phyloP scores from a whole-genome alignment of 192 early-diverging fungal species.

The Coemansia sp. region DNA sequence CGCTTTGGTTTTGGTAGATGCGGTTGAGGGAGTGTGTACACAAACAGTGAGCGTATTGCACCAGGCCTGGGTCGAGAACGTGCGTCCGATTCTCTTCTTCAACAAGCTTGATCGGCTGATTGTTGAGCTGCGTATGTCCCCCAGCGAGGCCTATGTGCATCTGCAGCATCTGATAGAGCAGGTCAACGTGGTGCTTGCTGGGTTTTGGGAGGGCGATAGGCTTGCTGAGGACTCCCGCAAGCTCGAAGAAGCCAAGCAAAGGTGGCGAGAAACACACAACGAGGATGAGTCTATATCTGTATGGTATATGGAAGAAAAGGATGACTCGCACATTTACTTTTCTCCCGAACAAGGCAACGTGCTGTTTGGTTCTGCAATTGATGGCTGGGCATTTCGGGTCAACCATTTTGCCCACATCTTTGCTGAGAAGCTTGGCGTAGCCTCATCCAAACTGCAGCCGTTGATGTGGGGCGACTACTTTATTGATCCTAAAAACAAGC shows the following conservation, averaged over 20 bases:
- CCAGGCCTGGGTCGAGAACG: slow-evolving; percentile 91
- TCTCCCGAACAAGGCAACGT: slow-evolving; percentile 95
- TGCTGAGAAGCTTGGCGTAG: slow-evolving; percentile 71
- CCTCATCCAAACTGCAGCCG: slow-evolving; percentile 61
- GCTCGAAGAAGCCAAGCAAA: slow-evolving; percentile 65
- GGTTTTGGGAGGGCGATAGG: slow-evolving; percentile 86
- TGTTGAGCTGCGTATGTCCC: slow-evolving; percentile 88
- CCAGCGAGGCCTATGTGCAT: slow-evolving; percentile 88
- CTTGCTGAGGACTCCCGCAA: slow-evolving; percentile 71
- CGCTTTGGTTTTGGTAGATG: slow-evolving; percentile 92
- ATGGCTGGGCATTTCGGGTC: slow-evolving; percentile 97
- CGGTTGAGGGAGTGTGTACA: slow-evolving; percentile 98
- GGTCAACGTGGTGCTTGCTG: slow-evolving; percentile 94
- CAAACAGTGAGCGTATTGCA: slow-evolving; percentile 95
- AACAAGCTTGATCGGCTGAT: slow-evolving; percentile 98
- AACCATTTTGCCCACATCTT: slow-evolving; percentile 93
- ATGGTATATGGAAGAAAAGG: slow-evolving; percentile 84
- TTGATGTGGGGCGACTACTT: slow-evolving; percentile 97
- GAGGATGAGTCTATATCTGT: slow-evolving; percentile 59
- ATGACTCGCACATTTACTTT: slow-evolving; percentile 95
- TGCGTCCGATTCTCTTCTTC: slow-evolving; percentile 89
- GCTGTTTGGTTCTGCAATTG: slow-evolving; percentile 90
- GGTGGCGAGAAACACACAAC: slow-evolving; percentile 54
- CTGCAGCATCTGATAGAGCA: slow-evolving; percentile 94
- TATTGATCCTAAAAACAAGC: slow-evolving; percentile 93